Conservation (phyloP, 345 rosid species). For the Lepidium didymum region DNA sequence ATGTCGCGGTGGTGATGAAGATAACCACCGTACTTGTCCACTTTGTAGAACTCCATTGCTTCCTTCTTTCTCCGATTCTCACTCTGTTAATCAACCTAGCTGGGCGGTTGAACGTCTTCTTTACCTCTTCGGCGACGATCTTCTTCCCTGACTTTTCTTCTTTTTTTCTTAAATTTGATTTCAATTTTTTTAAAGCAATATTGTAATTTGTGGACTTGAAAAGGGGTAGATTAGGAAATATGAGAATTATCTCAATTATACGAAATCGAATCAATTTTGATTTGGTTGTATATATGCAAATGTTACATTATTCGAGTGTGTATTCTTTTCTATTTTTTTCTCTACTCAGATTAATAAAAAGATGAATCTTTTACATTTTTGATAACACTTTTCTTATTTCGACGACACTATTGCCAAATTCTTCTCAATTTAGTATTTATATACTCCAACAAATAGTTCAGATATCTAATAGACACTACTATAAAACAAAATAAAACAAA, state of each 20-base stretch:
- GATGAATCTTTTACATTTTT: background rate
- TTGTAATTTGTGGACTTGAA: background rate
- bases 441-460: too few species aligned
- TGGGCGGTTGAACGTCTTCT: conserved; percentile 84
- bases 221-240: background rate
- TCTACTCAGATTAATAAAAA: background rate
- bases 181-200: background rate
- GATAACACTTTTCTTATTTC: background rate
- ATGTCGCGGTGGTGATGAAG: conserved; percentile 30
- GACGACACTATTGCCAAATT: too few species aligned
- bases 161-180: background rate
- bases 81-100: conserved; percentile 48
- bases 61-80: conserved; percentile 23
- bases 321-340: background rate
- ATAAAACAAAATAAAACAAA: too few species aligned
- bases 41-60: conserved; percentile 75
- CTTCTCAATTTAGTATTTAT: too few species aligned
- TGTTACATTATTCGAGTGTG: background rate
- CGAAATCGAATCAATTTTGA: background rate
- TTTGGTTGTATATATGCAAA: background rate
- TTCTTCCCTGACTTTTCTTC: conserved; percentile 23
- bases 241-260: background rate
- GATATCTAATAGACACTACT: too few species aligned
- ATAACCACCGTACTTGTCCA: conserved; percentile 63
- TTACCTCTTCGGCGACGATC: conserved; percentile 81